Conservation (phyloP, 2,329 filamentous ascomycete species). For the Achaetomium macrosporum region DNA sequence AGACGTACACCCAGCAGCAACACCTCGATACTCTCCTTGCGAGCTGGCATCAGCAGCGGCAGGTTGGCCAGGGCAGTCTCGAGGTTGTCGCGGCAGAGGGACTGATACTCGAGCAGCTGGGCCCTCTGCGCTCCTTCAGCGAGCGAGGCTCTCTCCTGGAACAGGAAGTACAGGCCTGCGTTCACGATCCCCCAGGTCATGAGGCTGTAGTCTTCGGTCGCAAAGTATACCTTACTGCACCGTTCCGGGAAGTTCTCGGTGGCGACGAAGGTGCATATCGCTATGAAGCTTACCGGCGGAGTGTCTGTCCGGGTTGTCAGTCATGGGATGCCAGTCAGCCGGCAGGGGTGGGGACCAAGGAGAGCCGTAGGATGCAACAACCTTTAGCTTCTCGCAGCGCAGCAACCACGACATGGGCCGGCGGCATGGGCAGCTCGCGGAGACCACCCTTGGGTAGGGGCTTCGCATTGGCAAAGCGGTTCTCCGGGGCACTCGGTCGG, state of each 20-base stretch:
- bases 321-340: neutral
- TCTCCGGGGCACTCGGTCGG: conserved; percentile 36
- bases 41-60: conserved; percentile 51
- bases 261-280: conserved; percentile 45
- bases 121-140: conserved; percentile 28
- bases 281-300: conserved; percentile 44
- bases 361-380: too few relatives aligned
- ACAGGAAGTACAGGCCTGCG: conserved; percentile 44
- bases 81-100: conserved; percentile 42
- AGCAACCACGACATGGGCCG: conserved; percentile 44
- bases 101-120: conserved; percentile 32
- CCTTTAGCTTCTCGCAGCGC: conserved; percentile 45
- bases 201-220: conserved; percentile 45
- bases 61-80: conserved; percentile 47
- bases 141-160: conserved; percentile 41
- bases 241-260: conserved; percentile 45
- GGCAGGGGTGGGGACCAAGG: neutral
- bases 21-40: conserved; percentile 50
- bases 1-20: conserved; percentile 50
- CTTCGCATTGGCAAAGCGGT: conserved; percentile 42
- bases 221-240: conserved; percentile 47
- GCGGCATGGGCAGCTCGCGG: conserved; percentile 49
- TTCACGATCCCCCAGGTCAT: conserved; percentile 47
- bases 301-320: conserved; percentile 29
- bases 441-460: conserved; percentile 41